Conservation (phyloP, 75 land plant species). For the Cryptomeria japonica region DNA sequence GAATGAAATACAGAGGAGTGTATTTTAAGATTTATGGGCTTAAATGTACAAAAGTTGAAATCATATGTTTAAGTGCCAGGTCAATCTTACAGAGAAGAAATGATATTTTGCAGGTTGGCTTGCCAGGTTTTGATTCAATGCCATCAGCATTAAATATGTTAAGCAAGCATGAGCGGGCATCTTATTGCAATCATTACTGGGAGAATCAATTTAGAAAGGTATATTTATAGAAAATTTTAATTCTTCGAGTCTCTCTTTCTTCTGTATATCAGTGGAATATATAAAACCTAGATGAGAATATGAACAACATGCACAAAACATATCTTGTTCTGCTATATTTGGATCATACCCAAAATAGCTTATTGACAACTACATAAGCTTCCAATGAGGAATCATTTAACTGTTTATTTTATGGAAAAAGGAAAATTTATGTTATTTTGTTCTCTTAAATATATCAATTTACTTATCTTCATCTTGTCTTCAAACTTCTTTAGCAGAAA, state of each 20-base stretch:
- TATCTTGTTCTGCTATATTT: background rate
- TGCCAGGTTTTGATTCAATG: constrained; percentile 99
- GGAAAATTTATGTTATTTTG: too few species aligned
- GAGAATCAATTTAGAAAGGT: constrained; percentile 94
- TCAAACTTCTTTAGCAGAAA: background rate
- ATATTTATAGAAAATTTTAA: background rate
- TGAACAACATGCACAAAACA: background rate
- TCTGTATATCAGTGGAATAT: background rate
- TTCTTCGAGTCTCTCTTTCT: background rate
- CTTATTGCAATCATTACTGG: constrained; percentile 98
- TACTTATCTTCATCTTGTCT: background rate
- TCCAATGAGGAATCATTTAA: background rate
- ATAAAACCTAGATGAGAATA: background rate
- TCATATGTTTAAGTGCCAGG: background rate
- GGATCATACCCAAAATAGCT: background rate
- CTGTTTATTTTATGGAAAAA: background rate
- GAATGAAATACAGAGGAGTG: background rate
- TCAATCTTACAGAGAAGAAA: background rate
- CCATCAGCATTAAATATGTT: constrained; percentile 90
- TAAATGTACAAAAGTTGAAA: background rate
- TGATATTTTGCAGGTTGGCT: constrained; percentile 70
- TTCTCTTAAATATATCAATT: background rate
- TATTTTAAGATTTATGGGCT: background rate
- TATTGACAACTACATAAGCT: background rate
- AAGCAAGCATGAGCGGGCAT: constrained; percentile 92